Base-by-base conservation (phyloP, 768 basidiomycete genomes). In the Psilocybe subaeruginosa region DNA sequence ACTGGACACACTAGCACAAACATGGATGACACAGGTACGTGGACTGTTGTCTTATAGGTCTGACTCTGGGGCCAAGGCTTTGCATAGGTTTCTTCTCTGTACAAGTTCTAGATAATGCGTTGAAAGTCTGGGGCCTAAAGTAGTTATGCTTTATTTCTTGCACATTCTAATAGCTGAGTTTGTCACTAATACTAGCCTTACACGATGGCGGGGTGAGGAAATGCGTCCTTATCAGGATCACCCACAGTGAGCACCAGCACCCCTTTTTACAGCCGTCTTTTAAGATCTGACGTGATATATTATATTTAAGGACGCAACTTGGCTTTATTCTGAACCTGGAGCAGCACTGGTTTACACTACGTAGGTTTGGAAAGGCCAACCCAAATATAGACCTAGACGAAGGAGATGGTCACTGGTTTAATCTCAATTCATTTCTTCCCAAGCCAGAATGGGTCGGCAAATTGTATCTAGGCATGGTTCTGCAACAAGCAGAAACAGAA, bases 61-160 rank as follows among this genome's bases (percentile, higher is more conserved):
- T 23, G 23, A 23, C 23, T 23, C 23, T 23, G 23, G 23, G 23
- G 23, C 23, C 23, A 23, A 43, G 5, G 48, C 8, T 23, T 49
- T n/a, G 37, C 45, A n/a, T 65, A 93, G 92, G 93, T 1, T 97
- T 93, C 73, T 97, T 97, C 75, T 96, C 95, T 2, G 83, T 97
- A 0, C 93, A 95, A 64, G 95, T 97, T 1, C 72, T 97, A 16
- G 92, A 95, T 66, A 83, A 88, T 58, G 95, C 95, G 2, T 74
- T 97, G 51, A 82, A 87, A 68, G 88, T 95, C 11, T 96, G 90
- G 91, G 90, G 90, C 16, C 74, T 96, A 59, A 89, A 83, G 92
- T 94, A 68, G 65, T 78, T 69, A 19, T 51, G 66, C 52, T 61
- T 51, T 14, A 14, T 49, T 27, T 39, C 35, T 29, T 57, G 57